Percentiles rank a stretch among this genome's conserved stretches.
Conservation (phyloP, 176 grass and related monocot genomes). For the Musa schizocarpa region DNA sequence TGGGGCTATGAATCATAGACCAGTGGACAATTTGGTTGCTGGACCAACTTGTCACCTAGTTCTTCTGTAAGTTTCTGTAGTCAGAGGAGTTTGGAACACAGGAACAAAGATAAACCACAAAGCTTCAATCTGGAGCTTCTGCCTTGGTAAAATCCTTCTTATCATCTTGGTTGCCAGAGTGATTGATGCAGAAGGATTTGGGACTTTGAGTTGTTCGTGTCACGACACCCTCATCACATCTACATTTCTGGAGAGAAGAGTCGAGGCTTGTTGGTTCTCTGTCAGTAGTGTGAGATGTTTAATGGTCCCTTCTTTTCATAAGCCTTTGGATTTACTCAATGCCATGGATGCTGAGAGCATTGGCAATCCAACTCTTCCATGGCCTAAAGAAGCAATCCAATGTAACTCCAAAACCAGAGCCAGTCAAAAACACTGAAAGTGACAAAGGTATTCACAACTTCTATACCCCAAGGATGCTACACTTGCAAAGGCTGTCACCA, state of each 20-base stretch:
- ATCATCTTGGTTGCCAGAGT: no score
- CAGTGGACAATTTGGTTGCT: no score
- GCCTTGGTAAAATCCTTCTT: not conserved
- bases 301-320: not conserved
- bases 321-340: not conserved
- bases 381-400: not conserved
- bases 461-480: not conserved
- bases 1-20: no score
- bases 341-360: not conserved
- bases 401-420: not conserved
- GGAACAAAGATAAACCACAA: not conserved
- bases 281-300: not conserved
- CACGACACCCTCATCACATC: no score
- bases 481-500: not conserved
- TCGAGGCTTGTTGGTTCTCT: not conserved
- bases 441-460: not conserved
- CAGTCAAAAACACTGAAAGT: not conserved
- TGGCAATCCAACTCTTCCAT: not conserved
- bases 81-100: no score
- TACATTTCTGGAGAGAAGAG: no score
- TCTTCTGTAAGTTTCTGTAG: no score
- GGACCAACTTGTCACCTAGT: no score
- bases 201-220: not conserved
- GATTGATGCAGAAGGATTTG: no score
- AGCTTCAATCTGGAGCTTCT: not conserved